Base-by-base conservation (phyloP, 2,329 filamentous ascomycete species). In the Eutypella sp. region DNA sequence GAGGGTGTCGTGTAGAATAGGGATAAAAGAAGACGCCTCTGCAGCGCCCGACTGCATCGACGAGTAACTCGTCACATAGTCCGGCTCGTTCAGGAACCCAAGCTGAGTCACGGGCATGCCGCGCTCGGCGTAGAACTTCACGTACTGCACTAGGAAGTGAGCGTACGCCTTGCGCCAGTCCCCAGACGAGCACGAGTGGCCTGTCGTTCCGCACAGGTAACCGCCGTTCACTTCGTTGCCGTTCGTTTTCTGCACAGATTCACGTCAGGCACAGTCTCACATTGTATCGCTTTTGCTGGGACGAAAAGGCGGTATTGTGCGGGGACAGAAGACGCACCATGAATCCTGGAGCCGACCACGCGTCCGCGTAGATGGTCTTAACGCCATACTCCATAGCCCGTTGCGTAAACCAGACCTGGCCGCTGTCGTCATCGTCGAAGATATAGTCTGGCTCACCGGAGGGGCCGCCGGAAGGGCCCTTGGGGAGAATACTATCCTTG, bases 341-440 rank as follows among this genome's bases (percentile, higher is more conserved):
- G 54, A 68, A 74, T 0, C 69, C 70, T 1, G 71, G 71, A 0
- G 72, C 70, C 45, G 63, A 68, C 72, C 71, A 74, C 1, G 72
- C 71, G 52, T 75, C 66, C 3, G 66, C 67, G 27, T 71, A 70
- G 16, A 72, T 64, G 0, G 58, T 61, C 45, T 58, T 59, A 16
- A 70, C 64, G 1, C 67, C 67, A 36, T 69, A 68, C 29, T 56
- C 55, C 31, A 65, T 56, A 1, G 75, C 76, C 56, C 75, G 65
- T 58, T 79, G 66, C 7, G 70, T 69, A 33, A 81, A 63, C 60
- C 67, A 78, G 13, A 81, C 58, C 61, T 80, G 77, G 6, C 73
- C 72, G 11, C 62, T 59, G 45, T 77, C 71, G 42, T 73, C 68
- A 8, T 61, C 61, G 48, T 75, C 70, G 65, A 71, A 75, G 10